These are phyloP conservation scores for Annulohypoxylon stygium DNA, from an alignment of 495 filamentous ascomycete species.

Conservation along the genomic window DNA sequence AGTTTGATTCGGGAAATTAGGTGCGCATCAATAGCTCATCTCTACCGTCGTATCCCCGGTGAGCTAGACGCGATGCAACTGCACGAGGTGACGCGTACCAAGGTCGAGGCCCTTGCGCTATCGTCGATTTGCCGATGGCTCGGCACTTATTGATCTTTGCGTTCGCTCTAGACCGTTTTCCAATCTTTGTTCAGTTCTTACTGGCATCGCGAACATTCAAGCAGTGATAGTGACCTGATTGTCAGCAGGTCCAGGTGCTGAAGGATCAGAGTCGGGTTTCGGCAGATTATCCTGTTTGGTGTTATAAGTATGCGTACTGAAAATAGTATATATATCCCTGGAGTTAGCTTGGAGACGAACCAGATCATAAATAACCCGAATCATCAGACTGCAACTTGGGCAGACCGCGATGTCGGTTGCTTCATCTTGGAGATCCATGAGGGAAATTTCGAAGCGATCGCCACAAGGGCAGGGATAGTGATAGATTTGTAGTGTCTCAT, in stretches of 20 bases:
- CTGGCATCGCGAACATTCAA: constrained; percentile 26
- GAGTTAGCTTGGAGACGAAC: constrained; percentile 62
- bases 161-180: neutral
- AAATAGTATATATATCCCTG: neutral
- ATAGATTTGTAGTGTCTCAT: constrained; percentile 84
- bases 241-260: constrained; percentile 35
- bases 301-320: constrained; percentile 15
- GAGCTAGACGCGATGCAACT: constrained; percentile 12
- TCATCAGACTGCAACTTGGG: constrained; percentile 96
- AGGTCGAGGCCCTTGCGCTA: constrained; percentile 2
- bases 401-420: constrained; percentile 94
- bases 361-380: constrained; percentile 89
- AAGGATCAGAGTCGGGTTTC: constrained; percentile 48
- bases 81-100: constrained; percentile 7
- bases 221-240: constrained; percentile 50
- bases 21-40: neutral
- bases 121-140: constrained; percentile 8
- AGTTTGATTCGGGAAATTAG: constrained; percentile 5
- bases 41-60: constrained; percentile 8
- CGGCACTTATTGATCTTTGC: constrained; percentile 24
- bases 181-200: neutral
- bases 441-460: constrained; percentile 93
- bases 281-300: constrained; percentile 54
- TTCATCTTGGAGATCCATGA: constrained; percentile 82
- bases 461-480: constrained; percentile 97